Percentiles rank a stretch among this genome's conserved stretches.
phyloP scores from a whole-genome alignment of 306 rosid genomes.

The Cicer bijugum region DNA sequence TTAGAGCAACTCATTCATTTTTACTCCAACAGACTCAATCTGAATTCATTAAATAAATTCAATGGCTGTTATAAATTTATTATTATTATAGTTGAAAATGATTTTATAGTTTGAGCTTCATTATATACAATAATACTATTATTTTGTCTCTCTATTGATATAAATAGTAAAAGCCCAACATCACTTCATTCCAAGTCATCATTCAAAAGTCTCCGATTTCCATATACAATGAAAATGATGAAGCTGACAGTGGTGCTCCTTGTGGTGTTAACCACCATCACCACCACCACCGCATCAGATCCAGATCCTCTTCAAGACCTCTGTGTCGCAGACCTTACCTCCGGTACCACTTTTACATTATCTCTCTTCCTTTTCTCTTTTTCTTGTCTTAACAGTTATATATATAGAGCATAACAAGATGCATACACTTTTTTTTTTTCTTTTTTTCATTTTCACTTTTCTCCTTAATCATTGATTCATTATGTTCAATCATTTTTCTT shows the following conservation, averaged over 20 bases:
- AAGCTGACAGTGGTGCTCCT: constrained; percentile 39
- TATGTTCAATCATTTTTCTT: constrained; percentile 1
- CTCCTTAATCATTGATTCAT: constrained; percentile 35
- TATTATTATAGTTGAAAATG: too few relatives aligned
- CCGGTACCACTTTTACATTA: constrained; percentile 52
- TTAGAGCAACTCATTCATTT: too few relatives aligned
- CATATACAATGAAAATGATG: constrained; percentile 39
- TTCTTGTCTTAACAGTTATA: neutral
- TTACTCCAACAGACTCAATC: too few relatives aligned
- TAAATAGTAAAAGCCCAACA: constrained; percentile 27
- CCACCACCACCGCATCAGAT: constrained; percentile 59
- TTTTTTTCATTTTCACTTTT: constrained; percentile 7
- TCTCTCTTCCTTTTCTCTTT: neutral
- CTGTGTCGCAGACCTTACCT: constrained; percentile 78
- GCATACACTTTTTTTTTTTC: neutral
- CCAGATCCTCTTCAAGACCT: constrained; percentile 88
- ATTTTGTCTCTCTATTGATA: neutral
- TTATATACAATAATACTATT: neutral
- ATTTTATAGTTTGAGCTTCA: too few relatives aligned
- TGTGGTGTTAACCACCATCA: constrained; percentile 43
- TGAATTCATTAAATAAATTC: too few relatives aligned
- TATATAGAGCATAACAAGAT: neutral
- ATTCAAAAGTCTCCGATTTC: constrained; percentile 36
- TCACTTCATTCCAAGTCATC: neutral
- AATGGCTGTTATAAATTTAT: too few relatives aligned